Evolutionary conservation across 2,329 filamentous ascomycete genomes (phyloP), one percentile per base, ranked within the genome.

Genomic region (Diaporthe vexans): DNA sequence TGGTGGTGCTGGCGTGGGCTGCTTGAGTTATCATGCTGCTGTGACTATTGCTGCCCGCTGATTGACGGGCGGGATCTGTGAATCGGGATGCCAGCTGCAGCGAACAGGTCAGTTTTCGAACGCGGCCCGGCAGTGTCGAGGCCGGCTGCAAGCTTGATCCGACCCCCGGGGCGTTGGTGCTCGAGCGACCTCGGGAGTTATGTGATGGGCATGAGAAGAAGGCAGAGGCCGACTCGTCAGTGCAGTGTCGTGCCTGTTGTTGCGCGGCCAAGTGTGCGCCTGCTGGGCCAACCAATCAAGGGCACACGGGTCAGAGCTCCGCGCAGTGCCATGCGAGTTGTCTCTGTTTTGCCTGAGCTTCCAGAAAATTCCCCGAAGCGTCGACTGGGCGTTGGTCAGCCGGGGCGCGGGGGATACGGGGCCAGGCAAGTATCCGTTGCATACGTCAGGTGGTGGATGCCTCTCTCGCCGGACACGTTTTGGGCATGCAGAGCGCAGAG

Each of bases 361-460:
- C 63, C 48, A 68, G 63, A 68, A 68, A 68, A 68, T 54, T 68
- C 63, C 48, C 63, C 63, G 48, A 68, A 21, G 5, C 33, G 48
- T 54, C 63, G n/a, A 21, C 17, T 21, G 29, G 33, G 33, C 10
- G 29, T 46, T 56, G 57, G 48, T 72, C 46, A 63, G 57, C 70
- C 19, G 57, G 57, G 57, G n/a, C 8, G 24, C 13, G 58, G 29
- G 29, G 15, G 21, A 29, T 29, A 29, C 29, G 29, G 54, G 59
- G 33, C 51, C 24, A 21, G 17, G 48, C 57, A 48, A 33, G 19
- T 46, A 4, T 24, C 35, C n/a, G 48, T 35, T 33, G 65, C 61
- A 69, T 61, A 74, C 74, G 74, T 76, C 72, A 76, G 48, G 68
- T 61, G 29, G 19, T 52, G 59, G 74, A 17, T 72, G 74, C 74